Percentiles rank a stretch among this genome's conserved stretches.
These are phyloP conservation scores for Apiospora sp. DNA, from an alignment of 2,329 filamentous ascomycete species.

Conservation along the genomic window DNA sequence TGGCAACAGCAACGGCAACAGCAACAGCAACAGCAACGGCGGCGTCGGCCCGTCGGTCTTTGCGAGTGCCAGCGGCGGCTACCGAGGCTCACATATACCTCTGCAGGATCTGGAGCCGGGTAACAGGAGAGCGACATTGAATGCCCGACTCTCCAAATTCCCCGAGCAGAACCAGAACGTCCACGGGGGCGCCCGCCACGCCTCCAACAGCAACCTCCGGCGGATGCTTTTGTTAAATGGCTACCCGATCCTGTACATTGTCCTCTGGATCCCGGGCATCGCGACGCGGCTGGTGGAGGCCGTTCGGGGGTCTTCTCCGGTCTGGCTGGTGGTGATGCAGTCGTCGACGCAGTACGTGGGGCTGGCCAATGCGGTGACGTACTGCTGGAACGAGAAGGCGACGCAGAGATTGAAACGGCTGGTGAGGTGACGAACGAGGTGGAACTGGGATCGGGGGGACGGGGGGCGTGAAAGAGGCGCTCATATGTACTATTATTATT, in stretches of 20 bases:
- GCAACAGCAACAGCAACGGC: no score
- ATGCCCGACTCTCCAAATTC: background rate
- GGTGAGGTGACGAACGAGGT: background rate
- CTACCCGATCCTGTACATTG: conserved; percentile 47
- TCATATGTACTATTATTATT: background rate
- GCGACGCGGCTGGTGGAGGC: conserved; percentile 44
- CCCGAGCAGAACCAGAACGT: conserved; percentile 11
- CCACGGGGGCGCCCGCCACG: conserved; percentile 31
- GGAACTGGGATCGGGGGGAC: background rate
- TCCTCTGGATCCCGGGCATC: conserved; percentile 50
- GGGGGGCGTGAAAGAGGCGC: background rate
- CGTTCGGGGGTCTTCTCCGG: conserved; percentile 33
- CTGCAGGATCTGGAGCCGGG: background rate
- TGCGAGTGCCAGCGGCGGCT: background rate
- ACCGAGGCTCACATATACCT: no score
- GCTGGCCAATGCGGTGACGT: conserved; percentile 48
- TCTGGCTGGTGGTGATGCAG: conserved; percentile 41
- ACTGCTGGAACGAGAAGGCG: conserved; percentile 46
- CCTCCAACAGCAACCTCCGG: conserved; percentile 37
- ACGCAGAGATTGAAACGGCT: background rate
- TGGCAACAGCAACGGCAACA: no score
- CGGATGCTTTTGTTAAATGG: conserved; percentile 47
- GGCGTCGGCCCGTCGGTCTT: background rate
- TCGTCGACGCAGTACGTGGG: conserved; percentile 48
- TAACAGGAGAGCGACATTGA: background rate